Evolutionary conservation across 2,329 filamentous ascomycete species (phyloP).

Genomic region (Akanthomyces uredinophilus): DNA sequence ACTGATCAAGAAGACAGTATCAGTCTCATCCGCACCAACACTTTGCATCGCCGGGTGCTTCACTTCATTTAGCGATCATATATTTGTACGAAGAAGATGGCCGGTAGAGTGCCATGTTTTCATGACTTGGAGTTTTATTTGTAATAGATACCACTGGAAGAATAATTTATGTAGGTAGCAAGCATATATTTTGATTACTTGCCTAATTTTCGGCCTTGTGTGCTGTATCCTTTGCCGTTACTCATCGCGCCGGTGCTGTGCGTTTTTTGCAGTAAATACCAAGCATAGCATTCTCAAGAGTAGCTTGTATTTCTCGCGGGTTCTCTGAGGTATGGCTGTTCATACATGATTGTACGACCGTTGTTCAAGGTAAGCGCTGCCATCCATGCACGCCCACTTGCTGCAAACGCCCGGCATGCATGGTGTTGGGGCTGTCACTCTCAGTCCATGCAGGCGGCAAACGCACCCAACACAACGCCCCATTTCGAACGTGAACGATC

Average conservation of each 20-base stretch:
- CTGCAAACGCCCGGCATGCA: background rate
- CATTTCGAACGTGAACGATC: too few species aligned
- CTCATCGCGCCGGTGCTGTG: background rate
- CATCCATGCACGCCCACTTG: background rate
- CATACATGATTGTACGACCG: background rate
- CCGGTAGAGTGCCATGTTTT: background rate
- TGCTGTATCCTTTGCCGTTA: background rate
- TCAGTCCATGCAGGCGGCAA: background rate
- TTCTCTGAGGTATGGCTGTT: too few species aligned
- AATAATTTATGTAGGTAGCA: background rate
- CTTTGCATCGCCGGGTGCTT: background rate
- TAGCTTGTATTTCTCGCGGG: too few species aligned
- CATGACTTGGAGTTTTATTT: constrained; percentile 12
- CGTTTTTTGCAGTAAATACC: too few species aligned
- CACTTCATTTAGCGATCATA: background rate
- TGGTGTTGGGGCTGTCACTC: background rate
- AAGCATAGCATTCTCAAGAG: too few species aligned
- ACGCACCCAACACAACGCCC: background rate
- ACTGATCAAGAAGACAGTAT: too few species aligned
- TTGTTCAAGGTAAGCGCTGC: background rate
- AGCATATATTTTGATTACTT: background rate
- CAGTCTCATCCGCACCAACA: background rate
- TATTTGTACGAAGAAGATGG: constrained; percentile 5
- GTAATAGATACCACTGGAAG: constrained; percentile 10
- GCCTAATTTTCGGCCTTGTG: background rate